Evolutionary conservation across 129 eudicot species (phyloP).

Genomic region (Saussurea involucrata): DNA sequence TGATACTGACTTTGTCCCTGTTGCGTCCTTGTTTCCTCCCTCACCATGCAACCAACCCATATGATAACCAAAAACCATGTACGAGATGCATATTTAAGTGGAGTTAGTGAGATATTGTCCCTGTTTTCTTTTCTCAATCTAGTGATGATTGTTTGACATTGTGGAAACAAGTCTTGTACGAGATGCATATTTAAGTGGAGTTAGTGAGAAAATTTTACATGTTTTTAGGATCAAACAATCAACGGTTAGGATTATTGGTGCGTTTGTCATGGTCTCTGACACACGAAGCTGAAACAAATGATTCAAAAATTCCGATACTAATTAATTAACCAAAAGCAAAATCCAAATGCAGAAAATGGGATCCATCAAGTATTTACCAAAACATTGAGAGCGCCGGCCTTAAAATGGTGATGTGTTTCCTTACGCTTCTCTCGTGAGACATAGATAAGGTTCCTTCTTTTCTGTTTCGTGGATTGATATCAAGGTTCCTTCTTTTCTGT

Average conservation of each 20-base stretch:
- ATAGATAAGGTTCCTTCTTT: conserved; percentile 47
- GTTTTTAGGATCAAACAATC: no score
- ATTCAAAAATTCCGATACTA: not conserved
- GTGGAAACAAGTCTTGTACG: conserved; percentile 78
- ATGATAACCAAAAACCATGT: no score
- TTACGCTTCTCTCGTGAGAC: conserved; percentile 46
- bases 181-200: conserved; percentile 73
- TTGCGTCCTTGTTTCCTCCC: no score
- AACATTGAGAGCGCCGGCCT: conserved; percentile 57
- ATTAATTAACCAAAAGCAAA: not conserved
- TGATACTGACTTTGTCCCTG: no score
- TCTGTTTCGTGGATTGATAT: no score
- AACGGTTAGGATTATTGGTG: conserved; percentile 51
- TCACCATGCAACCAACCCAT: no score
- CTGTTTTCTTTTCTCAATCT: no score
- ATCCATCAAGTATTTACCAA: conserved; percentile 26
- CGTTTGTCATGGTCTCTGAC: conserved; percentile 61
- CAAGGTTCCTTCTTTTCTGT: no score
- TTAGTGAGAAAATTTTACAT: no score
- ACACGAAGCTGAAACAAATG: conserved; percentile 53
- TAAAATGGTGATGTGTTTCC: conserved; percentile 34
- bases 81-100: no score
- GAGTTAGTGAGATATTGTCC: no score
- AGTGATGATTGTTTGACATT: not conserved
- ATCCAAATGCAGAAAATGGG: not conserved